phyloP scores from a whole-genome alignment of 345 rosid species.

The Crucihimalaya himalaica region DNA sequence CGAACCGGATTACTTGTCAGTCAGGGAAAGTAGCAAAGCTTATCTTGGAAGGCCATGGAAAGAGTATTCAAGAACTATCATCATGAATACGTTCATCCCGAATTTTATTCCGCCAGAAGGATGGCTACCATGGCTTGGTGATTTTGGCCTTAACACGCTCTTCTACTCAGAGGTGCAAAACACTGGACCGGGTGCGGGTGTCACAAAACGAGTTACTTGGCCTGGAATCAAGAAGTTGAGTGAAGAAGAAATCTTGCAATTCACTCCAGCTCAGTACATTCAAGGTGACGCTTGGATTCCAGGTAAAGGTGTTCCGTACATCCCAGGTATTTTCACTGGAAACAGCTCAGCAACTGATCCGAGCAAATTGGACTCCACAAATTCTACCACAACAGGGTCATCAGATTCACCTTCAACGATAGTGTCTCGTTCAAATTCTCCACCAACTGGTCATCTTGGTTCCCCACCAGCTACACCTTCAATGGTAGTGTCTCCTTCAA shows the following conservation, averaged over 20 bases:
- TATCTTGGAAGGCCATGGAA: constrained; percentile 83
- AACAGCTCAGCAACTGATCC: constrained; percentile 8
- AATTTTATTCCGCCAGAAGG: constrained; percentile 60
- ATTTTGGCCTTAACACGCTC: constrained; percentile 53
- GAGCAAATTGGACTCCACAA: background rate
- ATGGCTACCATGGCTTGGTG: constrained; percentile 66
- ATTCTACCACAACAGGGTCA: background rate
- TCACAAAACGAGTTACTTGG: constrained; percentile 57
- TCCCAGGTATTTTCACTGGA: constrained; percentile 33
- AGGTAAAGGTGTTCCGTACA: constrained; percentile 52
- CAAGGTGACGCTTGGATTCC: constrained; percentile 58
- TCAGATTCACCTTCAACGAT: background rate
- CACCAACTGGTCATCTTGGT: background rate
- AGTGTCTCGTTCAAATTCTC: background rate
- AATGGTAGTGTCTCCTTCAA: background rate
- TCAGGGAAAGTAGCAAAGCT: constrained; percentile 41
- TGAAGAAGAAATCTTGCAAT: constrained; percentile 34
- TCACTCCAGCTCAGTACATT: constrained; percentile 48
- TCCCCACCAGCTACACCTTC: background rate
- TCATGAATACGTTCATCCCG: constrained; percentile 67
- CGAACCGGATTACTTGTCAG: constrained; percentile 42
- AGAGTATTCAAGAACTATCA: constrained; percentile 54
- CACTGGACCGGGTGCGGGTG: constrained; percentile 66
- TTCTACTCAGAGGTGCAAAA: constrained; percentile 61
- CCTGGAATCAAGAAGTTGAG: constrained; percentile 53